A percentile compares a stretch with the other conserved stretches of the same genome.
phyloP scores from a whole-genome alignment of 805 yeast species.

The Wickerhamiella slavikovae region DNA sequence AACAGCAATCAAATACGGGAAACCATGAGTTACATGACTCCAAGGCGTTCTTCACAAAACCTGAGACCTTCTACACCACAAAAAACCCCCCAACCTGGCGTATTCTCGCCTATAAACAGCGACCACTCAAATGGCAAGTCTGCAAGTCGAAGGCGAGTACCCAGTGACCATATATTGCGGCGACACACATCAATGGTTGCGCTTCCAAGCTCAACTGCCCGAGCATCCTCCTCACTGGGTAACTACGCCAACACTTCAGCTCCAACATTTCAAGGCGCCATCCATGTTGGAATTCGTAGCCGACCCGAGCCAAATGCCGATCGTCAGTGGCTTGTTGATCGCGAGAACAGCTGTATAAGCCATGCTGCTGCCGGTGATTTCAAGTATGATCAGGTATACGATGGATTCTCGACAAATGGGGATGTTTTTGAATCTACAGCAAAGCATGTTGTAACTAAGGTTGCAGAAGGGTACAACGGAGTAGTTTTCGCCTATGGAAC shows the following conservation, averaged over 20 bases:
- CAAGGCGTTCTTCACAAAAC: too few relatives aligned
- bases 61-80: too few relatives aligned
- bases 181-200: slow-evolving; percentile 11
- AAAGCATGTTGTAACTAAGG: slow-evolving; percentile 30
- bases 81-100: too few relatives aligned
- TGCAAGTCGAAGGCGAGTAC: too few relatives aligned
- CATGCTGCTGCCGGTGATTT: slow-evolving; percentile 33
- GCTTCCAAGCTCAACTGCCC: slow-evolving; percentile 1
- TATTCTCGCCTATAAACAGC: too few relatives aligned
- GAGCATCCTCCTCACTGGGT: slow-evolving; percentile 1
- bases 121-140: too few relatives aligned
- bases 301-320: slow-evolving; percentile 27
- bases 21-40: too few relatives aligned
- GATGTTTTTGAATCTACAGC: slow-evolving; percentile 42
- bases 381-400: slow-evolving; percentile 61
- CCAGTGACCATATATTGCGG: too few relatives aligned
- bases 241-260: not conserved
- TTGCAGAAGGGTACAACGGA: slow-evolving; percentile 59
- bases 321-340: slow-evolving; percentile 4
- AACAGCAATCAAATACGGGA: too few relatives aligned
- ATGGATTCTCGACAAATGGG: slow-evolving; percentile 29
- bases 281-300: slow-evolving; percentile 59
- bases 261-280: slow-evolving; percentile 38
- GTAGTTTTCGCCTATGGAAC: slow-evolving; percentile 87
- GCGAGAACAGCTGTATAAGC: slow-evolving; percentile 1